Percentiles rank a stretch among this genome's conserved stretches.
phyloP scores from a whole-genome alignment of 208 protist species.

The Crithidia thermophila region DNA sequence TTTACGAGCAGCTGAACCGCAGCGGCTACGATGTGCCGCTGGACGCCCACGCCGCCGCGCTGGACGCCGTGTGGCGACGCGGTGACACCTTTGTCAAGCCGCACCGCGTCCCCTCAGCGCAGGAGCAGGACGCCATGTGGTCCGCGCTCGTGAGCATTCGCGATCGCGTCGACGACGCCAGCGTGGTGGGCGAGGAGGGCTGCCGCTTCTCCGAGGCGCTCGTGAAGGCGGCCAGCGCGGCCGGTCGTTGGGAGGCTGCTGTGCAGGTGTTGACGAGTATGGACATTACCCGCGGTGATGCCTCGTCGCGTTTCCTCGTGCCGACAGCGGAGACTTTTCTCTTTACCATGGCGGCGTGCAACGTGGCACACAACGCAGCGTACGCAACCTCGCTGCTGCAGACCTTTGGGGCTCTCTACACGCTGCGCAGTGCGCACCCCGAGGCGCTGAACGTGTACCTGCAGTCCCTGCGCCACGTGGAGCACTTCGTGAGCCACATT shows the following conservation, averaged over 20 bases:
- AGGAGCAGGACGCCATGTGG: constrained; percentile 41
- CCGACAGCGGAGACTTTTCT: constrained; percentile 75
- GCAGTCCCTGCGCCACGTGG: constrained; percentile 68
- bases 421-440: constrained; percentile 60
- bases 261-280: constrained; percentile 54
- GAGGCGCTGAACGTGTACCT: constrained; percentile 71
- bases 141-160: constrained; percentile 32
- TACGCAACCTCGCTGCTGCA: constrained; percentile 57
- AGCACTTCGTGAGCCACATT: constrained; percentile 26
- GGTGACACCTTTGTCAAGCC: constrained; percentile 61
- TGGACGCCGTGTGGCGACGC: constrained; percentile 86
- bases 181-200: constrained; percentile 68
- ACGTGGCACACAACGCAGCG: constrained; percentile 50
- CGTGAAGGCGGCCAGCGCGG: constrained; percentile 59
- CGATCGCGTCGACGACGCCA: constrained; percentile 30
- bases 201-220: constrained; percentile 78
- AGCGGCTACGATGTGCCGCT: constrained; percentile 64
- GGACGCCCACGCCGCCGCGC: constrained; percentile 66
- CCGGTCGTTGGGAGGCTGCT: constrained; percentile 58
- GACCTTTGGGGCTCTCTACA: constrained; percentile 43
- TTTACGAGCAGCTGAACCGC: constrained; percentile 49
- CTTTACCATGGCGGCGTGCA: constrained; percentile 73
- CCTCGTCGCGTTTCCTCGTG: constrained; percentile 62
- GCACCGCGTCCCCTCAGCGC: constrained; percentile 24
- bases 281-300: constrained; percentile 38